phyloP scores from a whole-genome alignment of 2,329 filamentous ascomycete genomes.

The Penicillium freii region DNA sequence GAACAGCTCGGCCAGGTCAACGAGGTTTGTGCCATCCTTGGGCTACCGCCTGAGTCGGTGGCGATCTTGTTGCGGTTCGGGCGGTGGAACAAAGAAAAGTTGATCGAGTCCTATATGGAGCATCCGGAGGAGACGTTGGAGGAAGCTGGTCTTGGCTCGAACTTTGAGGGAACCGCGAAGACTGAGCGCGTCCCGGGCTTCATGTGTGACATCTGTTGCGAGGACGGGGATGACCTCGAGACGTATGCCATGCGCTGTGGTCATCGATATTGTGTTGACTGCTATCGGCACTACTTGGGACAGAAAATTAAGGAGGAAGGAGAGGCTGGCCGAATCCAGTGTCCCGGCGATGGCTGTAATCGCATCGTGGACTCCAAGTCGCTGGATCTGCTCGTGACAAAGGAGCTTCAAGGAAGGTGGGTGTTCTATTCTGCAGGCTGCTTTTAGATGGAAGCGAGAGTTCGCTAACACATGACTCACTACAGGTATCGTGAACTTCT shows the following conservation, averaged over 20 bases:
- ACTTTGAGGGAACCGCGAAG: conserved; percentile 60
- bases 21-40: conserved; percentile 88
- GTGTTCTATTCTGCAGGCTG: conserved; percentile 18
- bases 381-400: conserved; percentile 69
- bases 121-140: conserved; percentile 75
- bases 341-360: conserved; percentile 81
- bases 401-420: conserved; percentile 57
- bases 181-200: conserved; percentile 74
- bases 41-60: conserved; percentile 81
- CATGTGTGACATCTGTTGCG: conserved; percentile 92
- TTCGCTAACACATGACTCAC: conserved; percentile 13
- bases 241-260: conserved; percentile 94
- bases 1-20: conserved; percentile 84
- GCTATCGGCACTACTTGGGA: conserved; percentile 84
- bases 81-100: conserved; percentile 92
- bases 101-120: conserved; percentile 98
- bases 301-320: conserved; percentile 96
- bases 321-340: conserved; percentile 91
- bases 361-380: conserved; percentile 89
- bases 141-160: conserved; percentile 74
- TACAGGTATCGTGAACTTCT: conserved; percentile 77
- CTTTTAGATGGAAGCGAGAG: not conserved
- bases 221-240: conserved; percentile 72
- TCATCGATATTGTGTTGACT: conserved; percentile 88
- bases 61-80: conserved; percentile 87